Base-by-base conservation (phyloP, 1,284 basidiomycete genomes). In the Tilletia walkeri region DNA sequence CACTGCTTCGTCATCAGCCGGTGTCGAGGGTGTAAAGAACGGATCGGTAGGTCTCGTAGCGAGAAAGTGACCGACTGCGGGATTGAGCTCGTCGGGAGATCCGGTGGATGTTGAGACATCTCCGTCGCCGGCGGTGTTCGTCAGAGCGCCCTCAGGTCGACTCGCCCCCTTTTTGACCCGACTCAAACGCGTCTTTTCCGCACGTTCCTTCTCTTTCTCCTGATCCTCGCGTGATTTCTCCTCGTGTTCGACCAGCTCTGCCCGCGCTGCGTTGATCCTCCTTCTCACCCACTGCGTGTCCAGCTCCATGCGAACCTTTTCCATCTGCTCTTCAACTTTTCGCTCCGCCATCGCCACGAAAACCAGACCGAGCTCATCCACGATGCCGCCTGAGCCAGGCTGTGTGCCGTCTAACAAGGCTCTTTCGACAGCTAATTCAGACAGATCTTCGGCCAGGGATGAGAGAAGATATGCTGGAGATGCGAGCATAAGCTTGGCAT, bases 401-500 rank as follows among this genome's bases (percentile, higher is more conserved):
- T 72, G 72, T 7, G 73, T 82, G 66, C 69, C 69, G 49, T 72
- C 74, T 70, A 90, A 88, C 49, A 75, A 68, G 38, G 61, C 66
- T 34, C 75, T 73, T 83, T 95, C 92, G 0, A 86, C 80, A 1
- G 86, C 87, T 2, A 98, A 86, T 74, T 91, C 90, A 56, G 89
- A 88, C 7, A 95, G 85, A 75, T 98, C 93, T 61, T 85, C 86
- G 0, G 88, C 87, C 16, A 97, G 88, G 79, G 93, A 90, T 12
- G 86, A 82, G 59, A 91, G 86, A 80, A 95, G 91, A 34, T 77
- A 70, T 38, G 89, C 87, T 0, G 95, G 94, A 0, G 94, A 92
- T 12, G 94, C 94, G 24, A 99, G 89, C 92, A 98, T 96, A 85
- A 98, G 96, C 78, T 93, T 95, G 48, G 94, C 89, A 82, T 91